Evolutionary conservation across 2,329 filamentous ascomycete species (phyloP), one percentile per base, ranked within the genome.

Genomic region (Talaromyces sp.): DNA sequence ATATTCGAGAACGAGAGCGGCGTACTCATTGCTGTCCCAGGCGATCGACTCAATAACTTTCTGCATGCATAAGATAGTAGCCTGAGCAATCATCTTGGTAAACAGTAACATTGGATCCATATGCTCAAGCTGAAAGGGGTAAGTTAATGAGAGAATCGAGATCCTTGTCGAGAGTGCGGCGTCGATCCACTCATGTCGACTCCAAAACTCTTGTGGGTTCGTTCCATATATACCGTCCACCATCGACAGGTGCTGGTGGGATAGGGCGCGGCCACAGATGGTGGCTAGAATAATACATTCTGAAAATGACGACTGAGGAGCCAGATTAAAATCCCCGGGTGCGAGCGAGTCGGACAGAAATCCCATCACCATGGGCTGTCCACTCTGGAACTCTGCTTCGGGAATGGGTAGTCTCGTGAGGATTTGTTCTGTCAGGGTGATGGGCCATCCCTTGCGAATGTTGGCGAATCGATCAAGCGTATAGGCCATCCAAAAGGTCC

Each of bases 401-500:
- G 73, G 71, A 9, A 67, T 67, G 1, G 75, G 75, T 3, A 77
- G 69, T 7, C 74, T 70, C 11, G 73, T 76, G 19, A 60, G 62
- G 30, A 75, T 75, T 72, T 76, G 61, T 63, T 74, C 74, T 42
- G 70, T 67, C 30, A 98, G 85, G 0, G 85, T 88, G 89, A 98
- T 93, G 0, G 95, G 95, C 95, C 95, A 98, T 6, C 95, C 95
- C 1, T 95, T 98, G 42, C 95, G 95, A 61, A 98, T 95, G 69
- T 92, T 97, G 6, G 92, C 91, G 75, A 96, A 98, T 58, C 95
- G 86, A 71, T 98, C 95, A 65, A 92, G 81, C 67, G 89, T 92
- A 71, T 96, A 98, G 4, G 90, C 86, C 86, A 95, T 89, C 95
- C 95, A 99, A 68, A 98, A 98, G 0, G 92, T 96, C 65, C 95